phyloP scores from a whole-genome alignment of 2,329 filamentous ascomycete genomes.

The Malbranchea zuffiana region DNA sequence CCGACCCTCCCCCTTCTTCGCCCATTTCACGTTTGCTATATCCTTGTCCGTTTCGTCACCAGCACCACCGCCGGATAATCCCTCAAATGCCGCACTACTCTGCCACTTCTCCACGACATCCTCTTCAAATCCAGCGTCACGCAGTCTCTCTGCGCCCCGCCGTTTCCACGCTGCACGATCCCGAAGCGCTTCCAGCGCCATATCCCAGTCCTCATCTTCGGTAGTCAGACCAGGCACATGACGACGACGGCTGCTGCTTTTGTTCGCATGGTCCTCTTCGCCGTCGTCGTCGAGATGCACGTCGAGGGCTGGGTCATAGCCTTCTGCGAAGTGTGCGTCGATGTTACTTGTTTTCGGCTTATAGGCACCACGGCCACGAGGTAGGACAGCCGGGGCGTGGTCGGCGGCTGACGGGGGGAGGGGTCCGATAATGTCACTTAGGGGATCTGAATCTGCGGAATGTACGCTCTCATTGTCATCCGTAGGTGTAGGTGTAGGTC shows the following conservation, averaged over 20 bases:
- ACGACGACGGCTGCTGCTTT: constrained; percentile 31
- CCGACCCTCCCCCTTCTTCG: constrained; percentile 54
- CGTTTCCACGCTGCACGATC: constrained; percentile 71
- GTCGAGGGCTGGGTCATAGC: constrained; percentile 45
- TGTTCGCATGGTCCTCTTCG: constrained; percentile 51
- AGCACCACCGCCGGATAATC: constrained; percentile 16
- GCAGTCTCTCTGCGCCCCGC: constrained; percentile 63
- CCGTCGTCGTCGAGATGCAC: constrained; percentile 27
- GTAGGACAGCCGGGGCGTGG: constrained; percentile 34
- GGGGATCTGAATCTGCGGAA: constrained; percentile 51
- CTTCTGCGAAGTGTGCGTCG: constrained; percentile 65
- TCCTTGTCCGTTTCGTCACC: constrained; percentile 27
- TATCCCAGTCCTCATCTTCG: constrained; percentile 61
- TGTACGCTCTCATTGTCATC: constrained; percentile 2
- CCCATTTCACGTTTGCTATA: constrained; percentile 63
- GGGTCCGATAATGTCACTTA: constrained; percentile 68
- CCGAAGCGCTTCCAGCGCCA: constrained; percentile 63
- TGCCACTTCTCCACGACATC: constrained; percentile 64
- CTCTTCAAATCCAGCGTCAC: constrained; percentile 66
- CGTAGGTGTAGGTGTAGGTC: too few species aligned
- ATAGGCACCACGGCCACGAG: constrained; percentile 61
- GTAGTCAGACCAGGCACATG: constrained; percentile 32
- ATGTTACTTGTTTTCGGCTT: constrained; percentile 53
- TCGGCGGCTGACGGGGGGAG: constrained; percentile 41
- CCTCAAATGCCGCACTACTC: constrained; percentile 47